A percentile compares a stretch with the other conserved stretches of the same genome.
These are phyloP conservation scores for Podaxis mareebaensis DNA, from an alignment of 768 basidiomycete species.

Conservation along the genomic window DNA sequence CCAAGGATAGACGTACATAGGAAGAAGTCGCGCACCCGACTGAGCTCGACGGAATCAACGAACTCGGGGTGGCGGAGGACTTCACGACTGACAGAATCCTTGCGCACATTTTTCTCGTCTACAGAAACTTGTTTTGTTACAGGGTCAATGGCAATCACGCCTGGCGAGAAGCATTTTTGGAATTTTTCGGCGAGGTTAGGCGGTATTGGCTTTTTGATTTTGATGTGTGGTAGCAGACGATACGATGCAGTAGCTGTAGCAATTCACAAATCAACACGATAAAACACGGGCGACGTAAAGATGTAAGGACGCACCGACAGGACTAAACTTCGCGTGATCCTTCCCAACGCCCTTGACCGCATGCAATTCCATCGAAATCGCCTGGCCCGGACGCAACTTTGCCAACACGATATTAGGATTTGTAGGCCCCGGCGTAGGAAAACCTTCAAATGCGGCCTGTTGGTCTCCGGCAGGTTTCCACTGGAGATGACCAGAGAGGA, in stretches of 20 bases:
- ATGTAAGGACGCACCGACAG: slow-evolving; percentile 66
- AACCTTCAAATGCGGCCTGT: slow-evolving; percentile 49
- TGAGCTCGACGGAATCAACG: slow-evolving; percentile 76
- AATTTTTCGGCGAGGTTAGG: slow-evolving; percentile 80
- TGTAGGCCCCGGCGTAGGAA: slow-evolving; percentile 57
- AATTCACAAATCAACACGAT: not conserved
- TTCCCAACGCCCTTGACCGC: slow-evolving; percentile 92
- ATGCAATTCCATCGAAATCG: slow-evolving; percentile 81
- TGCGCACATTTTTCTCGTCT: slow-evolving; percentile 64
- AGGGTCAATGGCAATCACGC: slow-evolving; percentile 68
- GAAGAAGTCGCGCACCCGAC: slow-evolving; percentile 88
- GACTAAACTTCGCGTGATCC: slow-evolving; percentile 95
- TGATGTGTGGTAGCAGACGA: slow-evolving; percentile 85
- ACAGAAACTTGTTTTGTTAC: slow-evolving; percentile 61
- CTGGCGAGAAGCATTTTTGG: slow-evolving; percentile 82
- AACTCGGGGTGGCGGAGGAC: slow-evolving; percentile 93
- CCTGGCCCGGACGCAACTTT: slow-evolving; percentile 91
- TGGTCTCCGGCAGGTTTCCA: slow-evolving; percentile 90
- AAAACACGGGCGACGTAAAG: not conserved
- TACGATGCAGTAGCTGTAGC: slow-evolving; percentile 89
- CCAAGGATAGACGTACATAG: slow-evolving; percentile 60
- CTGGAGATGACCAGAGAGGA: slow-evolving; percentile 63
- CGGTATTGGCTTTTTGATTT: slow-evolving; percentile 74
- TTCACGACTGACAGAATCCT: slow-evolving; percentile 90
- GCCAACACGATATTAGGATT: slow-evolving; percentile 85